phyloP scores from a whole-genome alignment of 2,329 filamentous ascomycete genomes.

The Curvularia lunata region DNA sequence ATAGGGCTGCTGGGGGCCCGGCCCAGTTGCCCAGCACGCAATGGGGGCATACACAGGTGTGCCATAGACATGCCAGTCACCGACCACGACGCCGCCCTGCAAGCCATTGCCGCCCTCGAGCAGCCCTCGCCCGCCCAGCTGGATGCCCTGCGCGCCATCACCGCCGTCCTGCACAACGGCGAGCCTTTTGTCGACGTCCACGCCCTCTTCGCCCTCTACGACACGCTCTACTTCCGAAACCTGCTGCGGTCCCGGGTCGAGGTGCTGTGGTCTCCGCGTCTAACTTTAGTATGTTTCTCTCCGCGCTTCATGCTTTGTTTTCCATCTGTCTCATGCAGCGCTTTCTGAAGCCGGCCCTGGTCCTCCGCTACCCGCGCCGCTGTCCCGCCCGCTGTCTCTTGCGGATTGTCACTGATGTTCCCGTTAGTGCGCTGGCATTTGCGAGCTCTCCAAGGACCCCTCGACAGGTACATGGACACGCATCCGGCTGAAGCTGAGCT shows the following conservation, averaged over 20 bases:
- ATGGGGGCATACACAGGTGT: background rate
- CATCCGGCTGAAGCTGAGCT: slow-evolving; percentile 53
- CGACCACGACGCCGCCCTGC: slow-evolving; percentile 51
- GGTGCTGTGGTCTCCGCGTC: slow-evolving; percentile 52
- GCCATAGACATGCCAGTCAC: slow-evolving; percentile 41
- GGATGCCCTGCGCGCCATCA: slow-evolving; percentile 43
- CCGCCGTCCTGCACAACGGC: slow-evolving; percentile 45
- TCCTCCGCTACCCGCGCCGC: slow-evolving; percentile 8
- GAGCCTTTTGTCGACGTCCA: slow-evolving; percentile 53
- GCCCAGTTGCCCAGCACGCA: background rate
- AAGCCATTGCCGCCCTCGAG: slow-evolving; percentile 48
- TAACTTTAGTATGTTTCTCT: slow-evolving; percentile 45
- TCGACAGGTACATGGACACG: slow-evolving; percentile 47
- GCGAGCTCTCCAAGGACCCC: slow-evolving; percentile 52
- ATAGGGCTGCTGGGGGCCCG: slow-evolving; percentile 13
- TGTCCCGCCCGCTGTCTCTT: slow-evolving; percentile 19
- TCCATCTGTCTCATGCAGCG: slow-evolving; percentile 11
- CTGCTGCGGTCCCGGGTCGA: slow-evolving; percentile 51
- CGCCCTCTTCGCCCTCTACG: slow-evolving; percentile 50
- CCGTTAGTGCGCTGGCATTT: slow-evolving; percentile 51
- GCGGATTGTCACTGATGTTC: slow-evolving; percentile 4
- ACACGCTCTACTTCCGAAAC: slow-evolving; percentile 52
- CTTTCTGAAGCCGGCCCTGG: slow-evolving; percentile 12
- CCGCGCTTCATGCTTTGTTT: slow-evolving; percentile 29
- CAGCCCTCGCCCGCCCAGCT: slow-evolving; percentile 44